Evolutionary conservation across 139 green algal species (phyloP).

Genomic region (Dunaliella sp.): DNA sequence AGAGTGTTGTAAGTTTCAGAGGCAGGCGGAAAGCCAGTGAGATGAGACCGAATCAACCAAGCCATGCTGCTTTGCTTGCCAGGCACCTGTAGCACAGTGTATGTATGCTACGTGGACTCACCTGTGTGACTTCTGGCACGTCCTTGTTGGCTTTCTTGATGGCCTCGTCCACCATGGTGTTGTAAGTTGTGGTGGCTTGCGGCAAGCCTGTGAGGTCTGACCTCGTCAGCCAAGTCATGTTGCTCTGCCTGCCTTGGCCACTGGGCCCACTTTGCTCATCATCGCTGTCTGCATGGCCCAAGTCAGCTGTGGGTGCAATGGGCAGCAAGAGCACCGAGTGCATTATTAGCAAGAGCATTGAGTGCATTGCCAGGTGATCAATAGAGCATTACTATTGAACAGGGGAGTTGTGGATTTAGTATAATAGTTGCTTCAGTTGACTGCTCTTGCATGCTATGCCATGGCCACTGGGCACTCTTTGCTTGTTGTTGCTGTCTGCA

Average conservation of each 20-base stretch:
- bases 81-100: too few species aligned
- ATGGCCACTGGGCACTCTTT: neutral
- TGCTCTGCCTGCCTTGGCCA: neutral
- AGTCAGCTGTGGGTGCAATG: conserved; percentile 8
- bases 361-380: too few species aligned
- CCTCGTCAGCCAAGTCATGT: conserved; percentile 42
- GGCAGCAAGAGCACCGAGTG: too few species aligned
- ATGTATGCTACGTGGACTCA: too few species aligned
- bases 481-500: neutral
- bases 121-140: conserved; percentile 68
- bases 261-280: neutral
- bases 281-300: conserved; percentile 4
- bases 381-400: too few species aligned
- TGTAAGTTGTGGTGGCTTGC: conserved; percentile 1
- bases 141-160: conserved; percentile 51
- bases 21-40: conserved; percentile 17
- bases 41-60: conserved; percentile 32
- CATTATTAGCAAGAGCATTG: too few species aligned
- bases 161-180: conserved; percentile 49
- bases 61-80: conserved; percentile 24
- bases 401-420: too few species aligned
- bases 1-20: conserved; percentile 36
- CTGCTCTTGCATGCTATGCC: too few species aligned
- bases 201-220: conserved; percentile 25
- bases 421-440: too few species aligned